Conservation (phyloP, 768 basidiomycete species). For the Pulveroboletus sp. region DNA sequence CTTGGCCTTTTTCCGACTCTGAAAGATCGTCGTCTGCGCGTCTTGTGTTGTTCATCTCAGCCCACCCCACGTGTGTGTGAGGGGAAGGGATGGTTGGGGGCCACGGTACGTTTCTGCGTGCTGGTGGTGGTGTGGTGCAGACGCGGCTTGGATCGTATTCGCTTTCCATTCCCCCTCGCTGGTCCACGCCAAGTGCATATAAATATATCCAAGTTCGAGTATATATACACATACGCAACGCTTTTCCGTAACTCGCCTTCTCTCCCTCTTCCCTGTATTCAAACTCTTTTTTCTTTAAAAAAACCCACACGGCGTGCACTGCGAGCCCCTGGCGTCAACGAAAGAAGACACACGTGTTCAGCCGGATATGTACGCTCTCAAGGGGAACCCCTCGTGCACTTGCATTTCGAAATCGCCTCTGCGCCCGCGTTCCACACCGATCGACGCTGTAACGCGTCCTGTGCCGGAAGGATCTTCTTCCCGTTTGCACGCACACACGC, state of each 20-base stretch:
- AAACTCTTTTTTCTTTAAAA: not conserved
- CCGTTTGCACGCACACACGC: too few species aligned
- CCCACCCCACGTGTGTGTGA: constrained; percentile 5
- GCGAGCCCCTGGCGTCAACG: too few species aligned
- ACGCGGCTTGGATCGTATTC: constrained; percentile 4
- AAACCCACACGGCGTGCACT: not conserved
- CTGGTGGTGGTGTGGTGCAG: not conserved
- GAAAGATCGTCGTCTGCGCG: constrained; percentile 16
- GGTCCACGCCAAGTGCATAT: not conserved
- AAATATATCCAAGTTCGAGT: constrained; percentile 9
- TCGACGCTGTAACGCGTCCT: too few species aligned
- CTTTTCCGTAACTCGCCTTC: not conserved
- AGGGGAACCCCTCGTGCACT: too few species aligned
- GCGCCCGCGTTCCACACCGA: too few species aligned
- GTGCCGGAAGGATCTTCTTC: too few species aligned
- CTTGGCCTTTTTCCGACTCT: not conserved
- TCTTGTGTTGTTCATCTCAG: constrained; percentile 11
- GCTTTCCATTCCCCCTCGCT: not conserved
- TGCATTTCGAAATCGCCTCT: too few species aligned
- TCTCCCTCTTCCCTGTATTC: not conserved
- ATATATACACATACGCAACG: constrained; percentile 16
- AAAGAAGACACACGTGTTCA: too few species aligned
- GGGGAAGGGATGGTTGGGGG: not conserved
- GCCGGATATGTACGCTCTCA: too few species aligned
- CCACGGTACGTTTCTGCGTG: constrained; percentile 1